Evolutionary conservation across 164 flowering plant species (phyloP).

Genomic region (Stephania cephalantha): DNA sequence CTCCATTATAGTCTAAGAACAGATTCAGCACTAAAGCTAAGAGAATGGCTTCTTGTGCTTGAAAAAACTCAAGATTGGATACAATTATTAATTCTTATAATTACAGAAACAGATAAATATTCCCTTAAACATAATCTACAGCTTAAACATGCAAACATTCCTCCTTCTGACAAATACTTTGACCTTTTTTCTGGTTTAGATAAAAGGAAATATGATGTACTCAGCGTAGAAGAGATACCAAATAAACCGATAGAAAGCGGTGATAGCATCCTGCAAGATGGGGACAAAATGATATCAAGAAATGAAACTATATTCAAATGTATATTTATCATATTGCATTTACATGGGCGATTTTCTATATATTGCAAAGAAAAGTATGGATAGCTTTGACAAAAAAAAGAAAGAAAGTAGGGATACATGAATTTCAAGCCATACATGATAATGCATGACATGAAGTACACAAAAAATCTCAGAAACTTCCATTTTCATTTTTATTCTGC

Average conservation of each 20-base stretch:
- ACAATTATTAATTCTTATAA: neutral
- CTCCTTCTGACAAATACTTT: neutral
- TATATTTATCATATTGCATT: neutral
- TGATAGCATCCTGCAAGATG: conserved; percentile 75
- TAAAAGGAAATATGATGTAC: conserved; percentile 77
- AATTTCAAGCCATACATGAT: neutral
- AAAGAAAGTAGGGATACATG: neutral
- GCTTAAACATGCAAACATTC: neutral
- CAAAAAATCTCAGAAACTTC: neutral
- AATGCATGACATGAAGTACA: neutral
- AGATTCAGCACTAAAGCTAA: no score
- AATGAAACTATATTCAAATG: neutral
- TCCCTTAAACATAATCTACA: neutral
- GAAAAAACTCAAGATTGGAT: neutral
- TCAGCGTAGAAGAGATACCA: conserved; percentile 96
- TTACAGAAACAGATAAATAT: neutral
- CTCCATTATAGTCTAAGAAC: no score
- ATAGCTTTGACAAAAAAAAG: neutral
- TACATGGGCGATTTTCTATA: neutral
- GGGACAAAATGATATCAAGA: neutral
- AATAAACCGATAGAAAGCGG: conserved; percentile 70
- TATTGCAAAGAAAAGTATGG: neutral
- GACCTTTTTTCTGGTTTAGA: conserved; percentile 22
- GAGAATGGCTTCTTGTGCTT: no score
- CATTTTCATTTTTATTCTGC: neutral